Percentiles rank a stretch among this genome's conserved stretches.
phyloP scores from a whole-genome alignment of 805 yeast species.

The Ogataea methylovora region DNA sequence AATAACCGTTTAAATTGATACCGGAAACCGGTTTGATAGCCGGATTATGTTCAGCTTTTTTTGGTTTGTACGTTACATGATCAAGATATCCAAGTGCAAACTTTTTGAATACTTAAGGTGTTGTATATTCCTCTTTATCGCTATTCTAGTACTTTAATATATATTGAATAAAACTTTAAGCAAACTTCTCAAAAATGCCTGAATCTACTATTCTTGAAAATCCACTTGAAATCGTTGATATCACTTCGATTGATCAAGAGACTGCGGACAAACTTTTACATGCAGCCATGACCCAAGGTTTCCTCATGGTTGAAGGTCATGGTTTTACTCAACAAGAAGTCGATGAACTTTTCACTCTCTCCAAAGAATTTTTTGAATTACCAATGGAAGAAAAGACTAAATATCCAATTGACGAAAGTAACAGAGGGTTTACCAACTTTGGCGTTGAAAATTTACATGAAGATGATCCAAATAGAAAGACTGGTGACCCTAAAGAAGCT shows the following conservation, averaged over 20 bases:
- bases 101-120: too few relatives aligned
- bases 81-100: too few relatives aligned
- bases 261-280: slow-evolving; percentile 46
- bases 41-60: too few relatives aligned
- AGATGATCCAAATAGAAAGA: slow-evolving; percentile 22
- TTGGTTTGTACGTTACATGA: too few relatives aligned
- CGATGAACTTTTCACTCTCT: slow-evolving; percentile 20
- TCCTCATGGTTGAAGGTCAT: slow-evolving; percentile 44
- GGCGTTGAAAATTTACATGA: slow-evolving; percentile 36
- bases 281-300: slow-evolving; percentile 46
- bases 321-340: slow-evolving; percentile 37
- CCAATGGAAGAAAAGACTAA: slow-evolving; percentile 44
- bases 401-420: slow-evolving; percentile 43
- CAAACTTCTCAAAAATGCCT: slow-evolving; percentile 12
- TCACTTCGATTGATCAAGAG: slow-evolving; percentile 31
- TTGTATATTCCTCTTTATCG: too few relatives aligned
- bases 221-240: slow-evolving; percentile 52
- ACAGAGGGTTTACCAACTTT: slow-evolving; percentile 34
- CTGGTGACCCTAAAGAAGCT: slow-evolving; percentile 46
- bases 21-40: too few relatives aligned
- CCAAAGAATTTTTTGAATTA: slow-evolving; percentile 24
- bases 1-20: too few relatives aligned
- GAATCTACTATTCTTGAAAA: slow-evolving; percentile 21
- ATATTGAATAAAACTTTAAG: too few relatives aligned
- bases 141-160: too few relatives aligned